These are phyloP conservation scores for Boletus fagicola DNA, from an alignment of 768 basidiomycete species.

Conservation along the genomic window DNA sequence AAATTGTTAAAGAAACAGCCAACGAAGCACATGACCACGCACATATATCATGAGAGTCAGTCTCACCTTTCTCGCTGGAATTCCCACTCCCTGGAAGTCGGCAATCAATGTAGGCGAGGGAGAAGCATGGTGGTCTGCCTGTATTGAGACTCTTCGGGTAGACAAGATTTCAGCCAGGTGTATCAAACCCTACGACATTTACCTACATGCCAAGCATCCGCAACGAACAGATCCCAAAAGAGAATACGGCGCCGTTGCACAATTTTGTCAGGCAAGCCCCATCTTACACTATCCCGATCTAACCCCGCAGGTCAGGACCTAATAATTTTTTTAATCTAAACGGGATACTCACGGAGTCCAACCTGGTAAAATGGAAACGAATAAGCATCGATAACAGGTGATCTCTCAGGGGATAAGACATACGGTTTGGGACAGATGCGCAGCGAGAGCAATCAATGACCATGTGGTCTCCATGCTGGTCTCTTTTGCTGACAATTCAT, in stretches of 20 bases:
- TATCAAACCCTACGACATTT: background rate
- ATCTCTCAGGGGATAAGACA: slow-evolving; percentile 25
- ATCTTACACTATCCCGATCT: slow-evolving; percentile 65
- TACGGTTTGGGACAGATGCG: slow-evolving; percentile 65
- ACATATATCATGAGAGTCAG: slow-evolving; percentile 27
- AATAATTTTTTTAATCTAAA: slow-evolving; percentile 8
- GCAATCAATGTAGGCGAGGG: slow-evolving; percentile 66
- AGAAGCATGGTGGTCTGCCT: slow-evolving; percentile 69
- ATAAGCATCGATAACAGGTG: slow-evolving; percentile 11
- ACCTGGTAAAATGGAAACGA: slow-evolving; percentile 41
- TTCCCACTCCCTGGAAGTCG: slow-evolving; percentile 45
- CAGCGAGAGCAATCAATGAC: slow-evolving; percentile 62
- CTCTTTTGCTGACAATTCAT: slow-evolving; percentile 53
- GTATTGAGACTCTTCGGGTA: slow-evolving; percentile 57
- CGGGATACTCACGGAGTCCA: slow-evolving; percentile 58
- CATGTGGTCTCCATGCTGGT: slow-evolving; percentile 74
- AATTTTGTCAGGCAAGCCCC: slow-evolving; percentile 60
- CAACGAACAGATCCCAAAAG: slow-evolving; percentile 78
- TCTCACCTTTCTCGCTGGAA: slow-evolving; percentile 15
- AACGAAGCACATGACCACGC: slow-evolving; percentile 14
- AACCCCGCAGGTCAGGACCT: slow-evolving; percentile 14
- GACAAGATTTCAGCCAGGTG: slow-evolving; percentile 11
- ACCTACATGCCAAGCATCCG: slow-evolving; percentile 66
- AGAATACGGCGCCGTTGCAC: slow-evolving; percentile 64
- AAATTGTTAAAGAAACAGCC: background rate